Base-by-base conservation (phyloP, 768 basidiomycete genomes). In the Mycena sanguinolenta region DNA sequence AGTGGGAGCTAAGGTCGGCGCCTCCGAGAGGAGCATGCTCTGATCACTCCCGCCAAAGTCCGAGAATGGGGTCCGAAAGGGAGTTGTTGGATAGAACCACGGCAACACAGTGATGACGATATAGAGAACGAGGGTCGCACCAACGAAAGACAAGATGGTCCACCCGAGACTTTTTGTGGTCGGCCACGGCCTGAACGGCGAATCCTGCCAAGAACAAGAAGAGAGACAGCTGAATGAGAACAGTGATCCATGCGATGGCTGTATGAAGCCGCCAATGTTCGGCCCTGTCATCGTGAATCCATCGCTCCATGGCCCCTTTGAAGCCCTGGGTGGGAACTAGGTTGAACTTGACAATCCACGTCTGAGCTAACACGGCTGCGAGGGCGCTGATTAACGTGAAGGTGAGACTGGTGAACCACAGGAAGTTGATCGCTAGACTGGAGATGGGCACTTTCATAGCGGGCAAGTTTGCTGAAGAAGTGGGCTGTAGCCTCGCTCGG, bases 341-440 rank as follows among this genome's bases (percentile, higher is more conserved):
- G 23, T 53, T 55, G 36, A 64, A 64, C 38, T 64, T 39, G 4
- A 54, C 52, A 55, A 64, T 28, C 63, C 63, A 64, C 4, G 63
- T 64, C 23, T 55, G 63, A n/a, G 53, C 63, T 34, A 64, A 44
- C 36, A 64, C 63, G 16, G 53, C 63, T 9, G 53, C 63, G 27
- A 64, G 53, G 17, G 63, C 63, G 53, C 63, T 64, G 63, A 64
- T 64, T 21, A 64, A 64, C 6, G n/a, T n/a, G n/a, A n/a, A n/a
- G n/a, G n/a, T n/a, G n/a, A n/a, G n/a, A n/a, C n/a, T n/a, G n/a
- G n/a, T n/a, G n/a, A n/a, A n/a, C n/a, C n/a, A n/a, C n/a, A n/a
- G n/a, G n/a, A n/a, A n/a, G n/a, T n/a, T n/a, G 63, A 64, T 55
- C 38, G 53, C 53, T 36, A 64, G 27, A 17, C 49, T 63, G 23